phyloP scores from a whole-genome alignment of 106 monocot species.

The Hemerocallis citrina region DNA sequence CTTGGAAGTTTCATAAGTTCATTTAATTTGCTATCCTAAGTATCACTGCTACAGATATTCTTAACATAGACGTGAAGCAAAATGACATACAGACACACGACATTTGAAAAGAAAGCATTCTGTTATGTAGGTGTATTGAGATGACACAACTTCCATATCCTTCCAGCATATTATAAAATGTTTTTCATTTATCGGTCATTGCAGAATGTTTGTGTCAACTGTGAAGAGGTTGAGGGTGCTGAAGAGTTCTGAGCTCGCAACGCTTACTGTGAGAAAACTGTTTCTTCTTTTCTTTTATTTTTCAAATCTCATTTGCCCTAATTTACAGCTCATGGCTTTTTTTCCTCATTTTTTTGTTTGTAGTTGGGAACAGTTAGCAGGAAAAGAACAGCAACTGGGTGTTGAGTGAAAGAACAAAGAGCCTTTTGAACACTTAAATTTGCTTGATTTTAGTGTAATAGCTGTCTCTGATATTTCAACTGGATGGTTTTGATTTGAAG shows the following conservation, averaged over 20 bases:
- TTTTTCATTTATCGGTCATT: constrained; percentile 5
- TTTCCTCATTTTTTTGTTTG: too few species aligned
- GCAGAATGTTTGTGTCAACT: constrained; percentile 70
- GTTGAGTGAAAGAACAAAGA: constrained; percentile 7
- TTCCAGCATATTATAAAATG: too few species aligned
- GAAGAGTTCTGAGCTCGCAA: constrained; percentile 64
- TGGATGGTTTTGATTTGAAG: constrained; percentile 3
- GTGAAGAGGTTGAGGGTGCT: constrained; percentile 72
- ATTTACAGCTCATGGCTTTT: background rate
- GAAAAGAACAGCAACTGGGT: constrained; percentile 25
- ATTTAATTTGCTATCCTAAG: too few species aligned
- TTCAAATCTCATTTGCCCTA: background rate
- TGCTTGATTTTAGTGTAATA: background rate
- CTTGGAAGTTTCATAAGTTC: too few species aligned
- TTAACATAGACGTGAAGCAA: too few species aligned
- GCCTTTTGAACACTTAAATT: too few species aligned
- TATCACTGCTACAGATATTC: too few species aligned
- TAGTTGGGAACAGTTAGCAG: constrained; percentile 25
- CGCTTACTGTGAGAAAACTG: constrained; percentile 23
- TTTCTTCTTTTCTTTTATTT: background rate
- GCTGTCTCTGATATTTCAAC: background rate
- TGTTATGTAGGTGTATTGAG: too few species aligned
- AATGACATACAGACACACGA: too few species aligned
- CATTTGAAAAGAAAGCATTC: too few species aligned
- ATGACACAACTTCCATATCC: too few species aligned